phyloP scores from a whole-genome alignment of 345 rosid genomes.

The Odontarrhena argentea region DNA sequence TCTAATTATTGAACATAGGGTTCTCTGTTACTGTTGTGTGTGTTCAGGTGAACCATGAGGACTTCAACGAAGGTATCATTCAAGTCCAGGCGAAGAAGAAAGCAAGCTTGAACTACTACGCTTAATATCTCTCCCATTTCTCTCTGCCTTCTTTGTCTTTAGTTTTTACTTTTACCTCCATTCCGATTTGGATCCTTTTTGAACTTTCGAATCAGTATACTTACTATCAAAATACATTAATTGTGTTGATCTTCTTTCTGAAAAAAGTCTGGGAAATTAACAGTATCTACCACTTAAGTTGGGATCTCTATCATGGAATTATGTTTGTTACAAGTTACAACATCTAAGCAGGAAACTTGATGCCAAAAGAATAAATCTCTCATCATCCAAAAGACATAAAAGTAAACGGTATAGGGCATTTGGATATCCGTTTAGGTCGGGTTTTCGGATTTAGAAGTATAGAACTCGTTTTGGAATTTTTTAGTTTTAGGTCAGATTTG shows the following conservation, averaged over 20 bases:
- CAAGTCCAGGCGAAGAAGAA: slow-evolving; percentile 99
- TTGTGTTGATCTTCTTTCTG: slow-evolving; percentile 3
- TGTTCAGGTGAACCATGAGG: slow-evolving; percentile 91
- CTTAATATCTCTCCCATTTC: slow-evolving; percentile 43
- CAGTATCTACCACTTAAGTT: background rate
- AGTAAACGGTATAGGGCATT: too few species aligned
- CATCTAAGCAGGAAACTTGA: too few species aligned
- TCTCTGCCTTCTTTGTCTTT: slow-evolving; percentile 7
- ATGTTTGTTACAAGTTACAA: too few species aligned
- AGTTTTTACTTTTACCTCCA: slow-evolving; percentile 11
- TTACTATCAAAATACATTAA: slow-evolving; percentile 8
- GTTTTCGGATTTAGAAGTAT: too few species aligned
- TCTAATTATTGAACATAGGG: slow-evolving; percentile 18
- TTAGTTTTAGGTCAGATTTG: too few species aligned
- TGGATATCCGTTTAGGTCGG: too few species aligned
- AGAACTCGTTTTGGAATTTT: too few species aligned
- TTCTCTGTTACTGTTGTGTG: slow-evolving; percentile 17
- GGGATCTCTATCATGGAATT: too few species aligned
- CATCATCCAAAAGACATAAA: too few species aligned
- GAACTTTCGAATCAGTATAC: slow-evolving; percentile 27
- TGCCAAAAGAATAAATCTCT: too few species aligned
- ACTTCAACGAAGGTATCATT: slow-evolving; percentile 97
- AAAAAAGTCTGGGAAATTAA: background rate
- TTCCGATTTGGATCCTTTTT: slow-evolving; percentile 23
- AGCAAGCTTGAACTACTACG: slow-evolving; percentile 94